Conservation (phyloP, 1,139 yeast genomes). For the Scheffersomyces illinoinensis region DNA sequence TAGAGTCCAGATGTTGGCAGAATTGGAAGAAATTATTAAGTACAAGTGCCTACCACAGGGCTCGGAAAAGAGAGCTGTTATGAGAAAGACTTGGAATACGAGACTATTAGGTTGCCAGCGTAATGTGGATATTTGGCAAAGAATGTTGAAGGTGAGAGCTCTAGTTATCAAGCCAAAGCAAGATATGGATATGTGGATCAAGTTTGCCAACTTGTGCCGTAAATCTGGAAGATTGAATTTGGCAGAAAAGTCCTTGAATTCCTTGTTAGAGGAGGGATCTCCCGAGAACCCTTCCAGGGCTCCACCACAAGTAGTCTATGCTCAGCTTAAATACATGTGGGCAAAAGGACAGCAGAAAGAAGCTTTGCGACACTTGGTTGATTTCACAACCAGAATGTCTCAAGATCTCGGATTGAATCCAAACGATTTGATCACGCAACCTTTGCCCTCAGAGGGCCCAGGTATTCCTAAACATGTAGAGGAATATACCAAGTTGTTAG, state of each 20-base stretch:
- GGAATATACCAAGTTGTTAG: conserved; percentile 82
- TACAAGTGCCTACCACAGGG: conserved; percentile 84
- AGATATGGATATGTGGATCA: conserved; percentile 98
- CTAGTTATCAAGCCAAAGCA: conserved; percentile 93
- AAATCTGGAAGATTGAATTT: conserved; percentile 89
- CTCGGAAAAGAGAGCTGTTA: conserved; percentile 71
- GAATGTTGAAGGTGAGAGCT: conserved; percentile 91
- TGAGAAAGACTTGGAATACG: conserved; percentile 93
- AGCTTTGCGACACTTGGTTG: conserved; percentile 82
- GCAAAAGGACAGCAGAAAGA: conserved; percentile 88
- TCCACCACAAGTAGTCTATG: conserved; percentile 95
- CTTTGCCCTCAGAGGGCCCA: conserved; percentile 76
- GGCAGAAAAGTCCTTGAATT: conserved; percentile 88
- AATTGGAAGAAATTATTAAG: conserved; percentile 88
- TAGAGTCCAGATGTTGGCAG: conserved; percentile 95
- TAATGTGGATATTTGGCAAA: conserved; percentile 97
- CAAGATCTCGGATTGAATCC: conserved; percentile 79
- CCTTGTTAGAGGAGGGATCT: conserved; percentile 64
- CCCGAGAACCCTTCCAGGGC: conserved; percentile 72
- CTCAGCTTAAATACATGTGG: conserved; percentile 97
- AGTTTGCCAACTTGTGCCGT: conserved; percentile 93
- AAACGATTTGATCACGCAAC: conserved; percentile 83
- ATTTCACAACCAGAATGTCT: conserved; percentile 89
- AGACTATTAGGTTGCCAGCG: conserved; percentile 91
- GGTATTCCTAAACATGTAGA: conserved; percentile 76